Evolutionary conservation across 2,329 filamentous ascomycete species (phyloP).

Genomic region (Xylariaceae sp.): DNA sequence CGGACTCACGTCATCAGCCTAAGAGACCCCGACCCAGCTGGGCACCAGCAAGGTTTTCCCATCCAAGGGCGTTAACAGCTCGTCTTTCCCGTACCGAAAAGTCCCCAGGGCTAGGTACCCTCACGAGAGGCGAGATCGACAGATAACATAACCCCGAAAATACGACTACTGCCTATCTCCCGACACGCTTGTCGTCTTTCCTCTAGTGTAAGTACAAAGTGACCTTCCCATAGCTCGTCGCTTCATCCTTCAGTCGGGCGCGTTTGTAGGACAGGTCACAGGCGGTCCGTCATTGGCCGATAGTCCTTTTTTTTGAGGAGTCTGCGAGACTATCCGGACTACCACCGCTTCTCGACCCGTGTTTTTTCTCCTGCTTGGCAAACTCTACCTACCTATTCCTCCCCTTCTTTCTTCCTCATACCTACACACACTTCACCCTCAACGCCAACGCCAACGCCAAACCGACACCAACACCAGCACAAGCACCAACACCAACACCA

Average conservation of each 20-base stretch:
- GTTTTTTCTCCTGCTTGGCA: neutral
- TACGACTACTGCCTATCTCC: too few relatives aligned
- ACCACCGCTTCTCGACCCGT: constrained; percentile 2
- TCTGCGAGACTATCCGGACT: neutral
- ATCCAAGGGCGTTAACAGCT: neutral
- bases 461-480: neutral
- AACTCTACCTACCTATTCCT: neutral
- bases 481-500: neutral
- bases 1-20: neutral
- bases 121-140: neutral
- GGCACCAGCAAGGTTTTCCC: constrained; percentile 1
- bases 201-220: neutral
- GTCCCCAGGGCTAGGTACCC: neutral
- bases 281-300: constrained; percentile 18
- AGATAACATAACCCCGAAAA: too few relatives aligned
- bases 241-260: constrained; percentile 15
- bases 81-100: constrained; percentile 1
- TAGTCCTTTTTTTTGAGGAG: neutral
- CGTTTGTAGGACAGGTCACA: constrained; percentile 21
- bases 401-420: neutral
- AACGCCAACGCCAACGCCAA: too few relatives aligned
- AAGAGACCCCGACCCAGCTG: neutral
- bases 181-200: neutral
- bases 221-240: neutral
- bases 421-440: neutral